Percentiles rank a stretch among this genome's conserved stretches.
phyloP scores from a whole-genome alignment of 164 flowering plant species.

The Nymphaea thermarum region DNA sequence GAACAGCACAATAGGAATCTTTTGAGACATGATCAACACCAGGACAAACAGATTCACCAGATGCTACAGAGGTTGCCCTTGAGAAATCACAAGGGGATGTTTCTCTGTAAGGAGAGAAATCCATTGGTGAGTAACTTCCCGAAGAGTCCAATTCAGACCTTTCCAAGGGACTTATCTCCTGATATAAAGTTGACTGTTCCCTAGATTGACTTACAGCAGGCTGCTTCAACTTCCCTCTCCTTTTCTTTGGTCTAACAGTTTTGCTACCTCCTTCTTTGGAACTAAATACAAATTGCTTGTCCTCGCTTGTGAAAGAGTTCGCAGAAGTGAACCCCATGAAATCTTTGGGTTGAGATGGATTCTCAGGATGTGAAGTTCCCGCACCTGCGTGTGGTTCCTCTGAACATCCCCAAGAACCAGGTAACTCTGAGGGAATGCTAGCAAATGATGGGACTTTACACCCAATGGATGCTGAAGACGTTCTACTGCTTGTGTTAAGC shows the following conservation, averaged over 20 bases:
- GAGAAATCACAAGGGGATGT: constrained; percentile 22
- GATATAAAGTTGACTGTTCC: constrained; percentile 21
- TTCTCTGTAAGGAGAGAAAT: constrained; percentile 72
- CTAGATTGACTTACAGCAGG: constrained; percentile 17
- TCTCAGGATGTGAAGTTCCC: neutral
- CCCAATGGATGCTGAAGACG: neutral
- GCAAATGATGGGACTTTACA: neutral
- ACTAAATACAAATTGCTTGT: constrained; percentile 22
- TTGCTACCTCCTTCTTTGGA: constrained; percentile 29
- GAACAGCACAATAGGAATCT: neutral
- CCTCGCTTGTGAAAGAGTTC: neutral
- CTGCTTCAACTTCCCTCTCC: constrained; percentile 33
- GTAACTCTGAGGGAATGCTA: no score
- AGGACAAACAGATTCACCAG: constrained; percentile 25
- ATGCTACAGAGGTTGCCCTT: constrained; percentile 38
- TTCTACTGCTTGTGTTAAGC: neutral
- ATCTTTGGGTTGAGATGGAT: neutral
- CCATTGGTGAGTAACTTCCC: constrained; percentile 79
- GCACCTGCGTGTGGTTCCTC: neutral
- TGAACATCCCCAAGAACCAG: neutral
- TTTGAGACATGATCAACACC: neutral
- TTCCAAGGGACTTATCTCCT: constrained; percentile 22
- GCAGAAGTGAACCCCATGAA: neutral
- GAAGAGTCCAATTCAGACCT: constrained; percentile 25
- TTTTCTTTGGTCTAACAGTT: constrained; percentile 29